Evolutionary conservation across 345 rosid species (phyloP).

Genomic region (Lumnitzera racemosa): DNA sequence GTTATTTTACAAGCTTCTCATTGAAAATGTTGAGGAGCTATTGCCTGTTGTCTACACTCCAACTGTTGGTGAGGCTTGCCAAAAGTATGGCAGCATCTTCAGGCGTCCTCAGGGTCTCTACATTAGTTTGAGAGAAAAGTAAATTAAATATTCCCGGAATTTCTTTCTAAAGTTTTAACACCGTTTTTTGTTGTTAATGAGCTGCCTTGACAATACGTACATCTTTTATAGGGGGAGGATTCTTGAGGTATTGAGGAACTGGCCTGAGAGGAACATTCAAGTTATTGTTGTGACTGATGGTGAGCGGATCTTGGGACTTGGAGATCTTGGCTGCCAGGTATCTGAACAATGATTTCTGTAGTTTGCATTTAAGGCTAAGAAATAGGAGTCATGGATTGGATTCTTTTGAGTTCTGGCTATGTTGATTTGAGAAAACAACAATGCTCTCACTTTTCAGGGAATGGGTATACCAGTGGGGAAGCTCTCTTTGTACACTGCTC

Average conservation of each 20-base stretch:
- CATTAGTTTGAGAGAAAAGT: slow-evolving; percentile 94
- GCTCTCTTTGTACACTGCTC: slow-evolving; percentile 87
- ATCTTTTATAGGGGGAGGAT: slow-evolving; percentile 63
- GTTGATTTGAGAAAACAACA: neutral
- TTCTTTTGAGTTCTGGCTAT: neutral
- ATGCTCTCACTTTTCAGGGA: slow-evolving; percentile 38
- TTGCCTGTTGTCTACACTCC: slow-evolving; percentile 95
- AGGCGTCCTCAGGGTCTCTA: slow-evolving; percentile 95
- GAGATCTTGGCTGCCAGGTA: slow-evolving; percentile 98
- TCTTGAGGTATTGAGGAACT: slow-evolving; percentile 82
- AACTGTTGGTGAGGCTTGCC: slow-evolving; percentile 98
- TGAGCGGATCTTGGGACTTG: slow-evolving; percentile 91
- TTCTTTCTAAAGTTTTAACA: too few relatives aligned
- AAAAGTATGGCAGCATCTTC: slow-evolving; percentile 94
- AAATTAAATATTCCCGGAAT: slow-evolving; percentile 4
- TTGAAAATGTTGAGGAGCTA: slow-evolving; percentile 85
- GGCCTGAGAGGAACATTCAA: slow-evolving; percentile 93
- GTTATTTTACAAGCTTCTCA: slow-evolving; percentile 87
- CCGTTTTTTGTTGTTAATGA: too few relatives aligned
- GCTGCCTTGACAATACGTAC: too few relatives aligned
- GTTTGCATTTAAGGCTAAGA: too few relatives aligned
- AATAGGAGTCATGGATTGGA: neutral
- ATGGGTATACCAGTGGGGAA: slow-evolving; percentile 99
- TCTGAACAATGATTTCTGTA: neutral
- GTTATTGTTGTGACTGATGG: slow-evolving; percentile 98